Percentiles rank a stretch among this genome's conserved stretches.
Conservation (phyloP, 2,329 filamentous ascomycete genomes). For the Epichloe scottii region DNA sequence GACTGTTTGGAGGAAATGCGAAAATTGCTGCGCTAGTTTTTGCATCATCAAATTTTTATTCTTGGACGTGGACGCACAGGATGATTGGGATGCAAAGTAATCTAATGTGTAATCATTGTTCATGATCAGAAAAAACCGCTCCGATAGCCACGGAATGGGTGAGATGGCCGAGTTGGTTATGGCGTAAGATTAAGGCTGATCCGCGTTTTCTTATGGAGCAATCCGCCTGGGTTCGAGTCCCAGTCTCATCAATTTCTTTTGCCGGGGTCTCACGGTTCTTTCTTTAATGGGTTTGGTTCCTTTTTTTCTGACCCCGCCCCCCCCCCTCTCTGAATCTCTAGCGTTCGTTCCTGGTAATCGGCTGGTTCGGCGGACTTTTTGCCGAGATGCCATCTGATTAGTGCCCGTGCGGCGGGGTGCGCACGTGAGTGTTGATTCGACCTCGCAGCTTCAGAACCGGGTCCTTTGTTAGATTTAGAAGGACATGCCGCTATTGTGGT, state of each 20-base stretch:
- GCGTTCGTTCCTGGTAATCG: too few species aligned
- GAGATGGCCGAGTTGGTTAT: conserved; percentile 15
- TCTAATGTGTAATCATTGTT: accelerated
- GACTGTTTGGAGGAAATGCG: too few species aligned
- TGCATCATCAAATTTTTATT: not conserved
- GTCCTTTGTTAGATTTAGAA: too few species aligned
- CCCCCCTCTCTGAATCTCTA: too few species aligned
- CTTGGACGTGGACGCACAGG: not conserved
- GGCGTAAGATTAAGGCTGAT: conserved; percentile 21
- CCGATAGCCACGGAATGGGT: not conserved
- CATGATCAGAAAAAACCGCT: accelerated
- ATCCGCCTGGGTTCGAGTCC: conserved; percentile 24
- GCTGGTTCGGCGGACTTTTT: too few species aligned
- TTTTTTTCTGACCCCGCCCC: too few species aligned
- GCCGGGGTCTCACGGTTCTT: not conserved
- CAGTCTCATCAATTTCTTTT: conserved; percentile 16
- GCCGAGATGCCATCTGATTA: too few species aligned
- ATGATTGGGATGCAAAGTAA: not conserved
- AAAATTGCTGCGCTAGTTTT: too few species aligned
- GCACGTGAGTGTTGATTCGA: too few species aligned
- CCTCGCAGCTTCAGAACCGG: too few species aligned
- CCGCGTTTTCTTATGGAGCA: conserved; percentile 18
- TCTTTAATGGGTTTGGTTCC: not conserved
- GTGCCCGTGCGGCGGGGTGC: too few species aligned
- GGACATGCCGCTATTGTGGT: too few species aligned